Evolutionary conservation across 805 yeast genomes (phyloP).

Genomic region (Yarrowia yakushimensis): DNA sequence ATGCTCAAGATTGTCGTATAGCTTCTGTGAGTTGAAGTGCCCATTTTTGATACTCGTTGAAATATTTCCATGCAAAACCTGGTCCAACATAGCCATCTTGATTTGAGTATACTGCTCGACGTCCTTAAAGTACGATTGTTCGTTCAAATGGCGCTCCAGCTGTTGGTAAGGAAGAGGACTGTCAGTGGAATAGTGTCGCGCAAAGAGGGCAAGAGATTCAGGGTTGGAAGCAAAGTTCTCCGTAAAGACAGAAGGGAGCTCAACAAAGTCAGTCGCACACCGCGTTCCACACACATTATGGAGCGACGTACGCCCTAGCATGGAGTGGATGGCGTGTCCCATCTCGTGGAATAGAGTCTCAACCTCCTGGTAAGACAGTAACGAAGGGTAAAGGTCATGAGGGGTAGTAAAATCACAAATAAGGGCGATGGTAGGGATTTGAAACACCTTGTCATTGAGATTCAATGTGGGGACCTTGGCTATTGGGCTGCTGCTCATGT

Average conservation of each 20-base stretch:
- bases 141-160: slow-evolving; percentile 50
- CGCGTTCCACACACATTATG: slow-evolving; percentile 95
- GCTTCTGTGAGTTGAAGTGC: slow-evolving; percentile 53
- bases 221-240: slow-evolving; percentile 85
- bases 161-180: slow-evolving; percentile 52
- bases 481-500: not conserved
- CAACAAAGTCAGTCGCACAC: slow-evolving; percentile 95
- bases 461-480: slow-evolving; percentile 18
- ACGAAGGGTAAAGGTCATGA: slow-evolving; percentile 43
- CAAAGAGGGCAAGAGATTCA: slow-evolving; percentile 68
- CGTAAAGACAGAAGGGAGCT: slow-evolving; percentile 93
- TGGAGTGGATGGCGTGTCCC: slow-evolving; percentile 99
- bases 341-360: slow-evolving; percentile 96
- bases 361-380: slow-evolving; percentile 70
- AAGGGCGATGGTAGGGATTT: slow-evolving; percentile 83
- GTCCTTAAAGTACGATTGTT: slow-evolving; percentile 52
- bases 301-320: slow-evolving; percentile 85
- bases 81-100: slow-evolving; percentile 87
- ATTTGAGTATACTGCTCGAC: slow-evolving; percentile 84
- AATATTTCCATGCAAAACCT: slow-evolving; percentile 56
- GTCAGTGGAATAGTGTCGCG: slow-evolving; percentile 66
- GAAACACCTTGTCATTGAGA: slow-evolving; percentile 51
- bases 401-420: slow-evolving; percentile 71
- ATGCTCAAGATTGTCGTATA: slow-evolving; percentile 65
- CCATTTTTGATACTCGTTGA: slow-evolving; percentile 27